A percentile compares a stretch with the other conserved stretches of the same genome.
These are phyloP conservation scores for Linum usitatissimum DNA, from an alignment of 345 rosid genomes.

Conservation along the genomic window DNA sequence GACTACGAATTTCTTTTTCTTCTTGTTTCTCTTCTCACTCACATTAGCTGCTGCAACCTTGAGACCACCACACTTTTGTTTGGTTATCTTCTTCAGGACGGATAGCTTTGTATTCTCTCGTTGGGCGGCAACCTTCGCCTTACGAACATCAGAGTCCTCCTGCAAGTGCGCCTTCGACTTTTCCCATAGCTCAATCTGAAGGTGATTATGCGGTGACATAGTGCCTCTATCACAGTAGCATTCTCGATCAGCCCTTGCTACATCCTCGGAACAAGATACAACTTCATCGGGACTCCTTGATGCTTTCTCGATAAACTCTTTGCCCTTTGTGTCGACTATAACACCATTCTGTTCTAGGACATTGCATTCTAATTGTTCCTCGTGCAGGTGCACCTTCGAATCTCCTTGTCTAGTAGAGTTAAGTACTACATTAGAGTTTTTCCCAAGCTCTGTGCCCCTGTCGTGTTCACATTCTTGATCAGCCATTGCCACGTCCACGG, in stretches of 20 bases:
- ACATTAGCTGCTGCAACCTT: conserved; percentile 10
- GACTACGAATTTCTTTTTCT: conserved; percentile 13
- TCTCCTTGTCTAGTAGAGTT: background rate
- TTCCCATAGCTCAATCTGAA: background rate
- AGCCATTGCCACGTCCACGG: conserved; percentile 6
- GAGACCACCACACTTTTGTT: background rate
- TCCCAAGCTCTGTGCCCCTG: background rate
- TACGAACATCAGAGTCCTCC: background rate
- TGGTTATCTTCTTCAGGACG: background rate
- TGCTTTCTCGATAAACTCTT: background rate
- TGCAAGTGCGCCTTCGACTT: background rate
- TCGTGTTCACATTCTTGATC: background rate
- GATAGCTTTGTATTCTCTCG: conserved; percentile 15
- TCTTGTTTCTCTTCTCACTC: conserved; percentile 24
- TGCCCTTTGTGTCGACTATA: background rate
- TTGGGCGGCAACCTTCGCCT: conserved; percentile 2
- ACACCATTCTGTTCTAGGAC: background rate
- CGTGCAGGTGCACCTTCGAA: background rate
- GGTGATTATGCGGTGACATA: background rate
- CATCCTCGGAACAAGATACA: conserved; percentile 9
- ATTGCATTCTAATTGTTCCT: background rate
- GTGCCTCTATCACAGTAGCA: background rate
- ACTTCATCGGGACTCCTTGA: conserved; percentile 7
- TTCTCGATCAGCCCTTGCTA: background rate
- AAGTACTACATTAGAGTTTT: background rate